A percentile compares a stretch with the other conserved stretches of the same genome.
Conservation (phyloP, 2,329 filamentous ascomycete species). For the Aspergillus felis region DNA sequence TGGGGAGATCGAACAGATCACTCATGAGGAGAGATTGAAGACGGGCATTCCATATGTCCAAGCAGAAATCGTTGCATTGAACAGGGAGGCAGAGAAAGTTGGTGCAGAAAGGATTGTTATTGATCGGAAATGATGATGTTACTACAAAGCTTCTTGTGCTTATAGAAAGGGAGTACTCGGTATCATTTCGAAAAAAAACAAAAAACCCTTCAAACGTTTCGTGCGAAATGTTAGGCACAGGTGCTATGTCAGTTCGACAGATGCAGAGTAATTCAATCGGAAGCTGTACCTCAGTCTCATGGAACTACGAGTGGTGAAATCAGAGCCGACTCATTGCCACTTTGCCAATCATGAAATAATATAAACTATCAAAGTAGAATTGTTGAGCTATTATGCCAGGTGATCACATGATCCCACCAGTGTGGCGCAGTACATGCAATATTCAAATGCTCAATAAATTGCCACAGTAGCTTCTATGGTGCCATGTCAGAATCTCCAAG, state of each 20-base stretch:
- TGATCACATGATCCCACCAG: background rate
- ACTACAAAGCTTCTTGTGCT: background rate
- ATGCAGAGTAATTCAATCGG: background rate
- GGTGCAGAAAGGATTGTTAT: constrained; percentile 18
- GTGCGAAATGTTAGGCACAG: background rate
- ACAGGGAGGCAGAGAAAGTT: constrained; percentile 47
- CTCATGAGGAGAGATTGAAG: constrained; percentile 34
- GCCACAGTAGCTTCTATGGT: constrained; percentile 9
- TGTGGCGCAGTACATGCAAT: constrained; percentile 17
- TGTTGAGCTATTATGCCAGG: background rate
- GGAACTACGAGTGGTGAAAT: background rate
- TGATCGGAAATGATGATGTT: background rate
- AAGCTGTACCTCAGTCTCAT: background rate
- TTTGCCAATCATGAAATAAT: background rate
- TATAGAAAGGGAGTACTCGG: background rate
- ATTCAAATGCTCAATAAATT: background rate
- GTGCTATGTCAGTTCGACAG: background rate
- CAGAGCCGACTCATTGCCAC: background rate
- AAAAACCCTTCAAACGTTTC: background rate
- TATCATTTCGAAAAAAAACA: background rate
- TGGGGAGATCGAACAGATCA: constrained; percentile 54
- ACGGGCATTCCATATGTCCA: constrained; percentile 49
- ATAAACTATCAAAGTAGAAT: background rate
- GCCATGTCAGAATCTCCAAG: constrained; percentile 10
- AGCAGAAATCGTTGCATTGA: constrained; percentile 48